phyloP scores from a whole-genome alignment of 305 asterid genomes.

The Fraxinus ornus region DNA sequence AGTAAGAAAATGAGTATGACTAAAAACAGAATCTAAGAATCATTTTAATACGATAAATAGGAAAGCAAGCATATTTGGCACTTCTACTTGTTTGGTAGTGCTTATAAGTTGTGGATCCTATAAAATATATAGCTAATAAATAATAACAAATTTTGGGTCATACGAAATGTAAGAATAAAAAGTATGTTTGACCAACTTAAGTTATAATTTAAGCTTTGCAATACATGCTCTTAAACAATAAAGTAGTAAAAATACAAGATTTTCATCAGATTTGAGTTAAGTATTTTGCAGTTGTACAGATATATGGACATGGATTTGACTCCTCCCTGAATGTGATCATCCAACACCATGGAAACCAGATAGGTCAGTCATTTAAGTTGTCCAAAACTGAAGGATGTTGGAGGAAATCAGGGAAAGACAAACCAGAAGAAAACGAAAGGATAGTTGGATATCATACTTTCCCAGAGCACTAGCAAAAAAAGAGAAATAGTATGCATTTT shows the following conservation, averaged over 20 bases:
- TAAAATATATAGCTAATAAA: no score
- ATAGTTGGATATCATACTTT: background rate
- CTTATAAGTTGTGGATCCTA: background rate
- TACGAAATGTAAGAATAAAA: background rate
- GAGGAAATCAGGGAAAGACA: background rate
- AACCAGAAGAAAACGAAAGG: no score
- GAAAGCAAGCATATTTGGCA: background rate
- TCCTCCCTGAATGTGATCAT: background rate
- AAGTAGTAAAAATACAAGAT: background rate
- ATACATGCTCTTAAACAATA: background rate
- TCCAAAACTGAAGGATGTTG: background rate
- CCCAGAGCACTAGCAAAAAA: background rate
- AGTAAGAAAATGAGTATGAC: background rate
- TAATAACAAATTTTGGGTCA: no score
- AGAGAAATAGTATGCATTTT: slow-evolving; percentile 9
- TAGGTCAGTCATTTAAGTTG: background rate
- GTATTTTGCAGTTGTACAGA: background rate
- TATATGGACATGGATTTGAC: slow-evolving; percentile 9
- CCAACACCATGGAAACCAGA: background rate
- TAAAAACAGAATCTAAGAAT: background rate
- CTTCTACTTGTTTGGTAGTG: background rate
- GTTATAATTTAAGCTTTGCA: background rate
- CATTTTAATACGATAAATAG: background rate
- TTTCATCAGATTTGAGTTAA: background rate
- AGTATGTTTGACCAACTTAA: background rate